Conservation (phyloP, 164 flowering plant species). For the Stephania cephalantha region DNA sequence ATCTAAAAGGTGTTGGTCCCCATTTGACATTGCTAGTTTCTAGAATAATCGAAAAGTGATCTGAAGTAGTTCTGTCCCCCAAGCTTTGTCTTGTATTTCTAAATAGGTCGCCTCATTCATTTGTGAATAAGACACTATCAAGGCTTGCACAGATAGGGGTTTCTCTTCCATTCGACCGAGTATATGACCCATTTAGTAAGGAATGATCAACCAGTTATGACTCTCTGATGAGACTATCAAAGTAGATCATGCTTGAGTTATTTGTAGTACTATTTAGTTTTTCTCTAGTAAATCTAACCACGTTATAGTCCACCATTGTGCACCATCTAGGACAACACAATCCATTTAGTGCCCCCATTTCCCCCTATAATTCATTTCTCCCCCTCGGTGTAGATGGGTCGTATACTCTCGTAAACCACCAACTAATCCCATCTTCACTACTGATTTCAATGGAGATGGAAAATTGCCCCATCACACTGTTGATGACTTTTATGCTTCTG, state of each 20-base stretch:
- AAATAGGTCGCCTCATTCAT: background rate
- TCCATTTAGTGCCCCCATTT: background rate
- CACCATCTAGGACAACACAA: background rate
- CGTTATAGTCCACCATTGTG: background rate
- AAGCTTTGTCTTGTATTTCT: background rate
- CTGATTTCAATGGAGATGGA: background rate
- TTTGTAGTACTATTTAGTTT: too few species aligned
- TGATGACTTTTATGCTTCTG: too few species aligned
- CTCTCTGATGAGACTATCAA: background rate
- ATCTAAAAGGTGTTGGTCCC: background rate
- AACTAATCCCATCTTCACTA: background rate
- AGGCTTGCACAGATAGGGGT: background rate
- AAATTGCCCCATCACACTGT: background rate
- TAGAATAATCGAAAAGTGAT: background rate
- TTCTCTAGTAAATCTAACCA: background rate
- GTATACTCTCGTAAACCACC: background rate
- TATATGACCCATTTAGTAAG: background rate
- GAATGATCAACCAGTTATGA: background rate
- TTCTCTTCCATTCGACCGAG: background rate
- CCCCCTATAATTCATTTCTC: background rate
- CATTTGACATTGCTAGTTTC: background rate
- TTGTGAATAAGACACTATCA: background rate
- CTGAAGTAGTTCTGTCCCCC: background rate
- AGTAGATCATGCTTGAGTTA: background rate
- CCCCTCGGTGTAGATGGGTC: background rate